Percentiles rank a stretch among this genome's conserved stretches.
Conservation (phyloP, 2,329 filamentous ascomycete species). For the Fusarium ramigenum region DNA sequence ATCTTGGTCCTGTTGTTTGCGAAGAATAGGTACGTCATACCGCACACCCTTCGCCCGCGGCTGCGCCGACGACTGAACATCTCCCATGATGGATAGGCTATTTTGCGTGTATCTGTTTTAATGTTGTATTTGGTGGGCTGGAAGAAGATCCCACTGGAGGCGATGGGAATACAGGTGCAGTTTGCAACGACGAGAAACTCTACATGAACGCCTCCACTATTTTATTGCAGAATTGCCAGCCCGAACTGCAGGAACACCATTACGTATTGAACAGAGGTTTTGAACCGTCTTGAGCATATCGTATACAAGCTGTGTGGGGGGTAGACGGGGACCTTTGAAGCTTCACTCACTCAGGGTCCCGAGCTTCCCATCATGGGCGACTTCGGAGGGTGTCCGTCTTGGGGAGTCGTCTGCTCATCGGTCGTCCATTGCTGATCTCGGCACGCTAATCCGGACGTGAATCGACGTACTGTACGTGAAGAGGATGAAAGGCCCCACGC, state of each 20-base stretch:
- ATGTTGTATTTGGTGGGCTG: background rate
- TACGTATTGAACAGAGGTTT: constrained; percentile 33
- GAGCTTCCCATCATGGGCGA: constrained; percentile 17
- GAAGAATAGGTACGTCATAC: constrained; percentile 34
- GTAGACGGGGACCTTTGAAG: constrained; percentile 5
- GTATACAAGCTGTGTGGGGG: constrained; percentile 24
- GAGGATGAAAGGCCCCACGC: constrained; percentile 20
- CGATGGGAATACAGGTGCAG: constrained; percentile 15
- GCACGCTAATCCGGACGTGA: constrained; percentile 23
- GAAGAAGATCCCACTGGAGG: background rate
- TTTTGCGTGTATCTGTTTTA: background rate
- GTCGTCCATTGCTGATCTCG: constrained; percentile 22
- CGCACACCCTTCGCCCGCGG: constrained; percentile 23
- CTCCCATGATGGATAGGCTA: constrained; percentile 20
- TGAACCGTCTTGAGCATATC: background rate
- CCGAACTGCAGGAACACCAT: constrained; percentile 29
- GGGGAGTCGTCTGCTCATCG: background rate
- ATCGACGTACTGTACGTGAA: background rate
- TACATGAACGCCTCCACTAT: constrained; percentile 36
- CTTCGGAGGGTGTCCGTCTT: constrained; percentile 29
- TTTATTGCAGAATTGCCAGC: constrained; percentile 13
- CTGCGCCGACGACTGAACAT: constrained; percentile 6
- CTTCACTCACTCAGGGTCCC: constrained; percentile 8
- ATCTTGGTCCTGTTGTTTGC: constrained; percentile 14
- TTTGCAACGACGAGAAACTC: constrained; percentile 4